Base-by-base conservation (phyloP, 441 rosid species). In the Kokia cookei region DNA sequence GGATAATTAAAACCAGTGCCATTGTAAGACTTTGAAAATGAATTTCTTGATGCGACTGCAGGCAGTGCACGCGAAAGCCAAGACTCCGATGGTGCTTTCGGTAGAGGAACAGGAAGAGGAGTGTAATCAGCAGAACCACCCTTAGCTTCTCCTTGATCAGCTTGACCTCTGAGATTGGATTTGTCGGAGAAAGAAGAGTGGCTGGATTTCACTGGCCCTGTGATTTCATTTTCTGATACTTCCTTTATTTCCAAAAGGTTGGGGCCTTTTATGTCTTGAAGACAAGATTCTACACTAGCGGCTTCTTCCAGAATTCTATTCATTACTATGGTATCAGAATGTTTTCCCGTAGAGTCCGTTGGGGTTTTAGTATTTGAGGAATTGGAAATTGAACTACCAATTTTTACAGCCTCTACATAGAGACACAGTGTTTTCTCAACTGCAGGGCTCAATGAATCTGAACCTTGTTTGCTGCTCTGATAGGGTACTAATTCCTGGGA, bases 401-500 rank as follows among this genome's bases (percentile, higher is more conserved):
- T 63, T 72, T 77, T 85, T 72, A 79, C 84, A 26, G 88, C 78
- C 74, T 90, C 87, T 55, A 87, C 81, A 80, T 89, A 37, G 42
- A 37, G 42, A 37, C 42, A 77, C 69, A 89, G 55, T 0, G 94
- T 89, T 81, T 86, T 95, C 88, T 89, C 97, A 60, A 75, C 76
- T 53, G 85, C 73, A 14, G 89, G 88, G 81, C 86, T 88, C 29
- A 17, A 35, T 0, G 87, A 87, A 75, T 77, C 74, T 37, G 82
- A 79, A 42, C 82, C 80, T 73, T 35, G 79, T 74, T 74, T 88
- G 59, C 71, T 72, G 51, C 58, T 69, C 74, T 68, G 77, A 43
- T 77, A 77, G 9, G 84, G 77, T 37, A 80, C 77, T 53, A 91
- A 84, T 85, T 90, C 96, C 75, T 88, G 93, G 62, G 90, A 91